Evolutionary conservation across 108 stramenopile genomes (phyloP).

Genomic region (Skeletonema potamos): DNA sequence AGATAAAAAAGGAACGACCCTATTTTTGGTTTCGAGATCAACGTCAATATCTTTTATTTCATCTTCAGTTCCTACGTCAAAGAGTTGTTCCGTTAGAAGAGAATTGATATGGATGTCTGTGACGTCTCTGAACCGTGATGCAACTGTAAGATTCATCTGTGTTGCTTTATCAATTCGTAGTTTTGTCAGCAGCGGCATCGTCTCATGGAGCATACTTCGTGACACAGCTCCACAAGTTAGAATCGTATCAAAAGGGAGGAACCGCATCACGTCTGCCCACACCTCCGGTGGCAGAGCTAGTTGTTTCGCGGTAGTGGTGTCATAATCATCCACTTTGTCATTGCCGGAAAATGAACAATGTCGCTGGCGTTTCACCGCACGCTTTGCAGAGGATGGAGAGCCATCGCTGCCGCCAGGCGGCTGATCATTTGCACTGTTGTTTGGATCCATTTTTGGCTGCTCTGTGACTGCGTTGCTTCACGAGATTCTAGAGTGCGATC

Average conservation of each 20-base stretch:
- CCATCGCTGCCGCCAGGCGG: background rate
- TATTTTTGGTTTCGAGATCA: background rate
- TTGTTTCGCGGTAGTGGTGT: background rate
- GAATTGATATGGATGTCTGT: constrained; percentile 6
- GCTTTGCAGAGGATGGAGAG: background rate
- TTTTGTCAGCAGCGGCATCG: background rate
- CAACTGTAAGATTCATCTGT: background rate
- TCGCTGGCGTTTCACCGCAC: background rate
- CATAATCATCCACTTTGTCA: background rate
- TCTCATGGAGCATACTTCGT: background rate
- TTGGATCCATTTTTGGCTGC: background rate
- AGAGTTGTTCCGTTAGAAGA: background rate
- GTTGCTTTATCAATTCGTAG: background rate
- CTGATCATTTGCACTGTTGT: background rate
- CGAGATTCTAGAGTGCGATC: no score
- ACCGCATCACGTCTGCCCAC: background rate
- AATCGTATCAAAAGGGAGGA: background rate
- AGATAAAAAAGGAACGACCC: background rate
- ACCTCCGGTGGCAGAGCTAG: background rate
- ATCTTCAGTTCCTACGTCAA: background rate
- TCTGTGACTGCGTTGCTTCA: background rate
- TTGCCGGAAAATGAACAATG: background rate
- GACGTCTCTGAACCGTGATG: constrained; percentile 1
- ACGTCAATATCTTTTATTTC: background rate
- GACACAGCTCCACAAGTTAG: background rate